Evolutionary conservation across 2,329 filamentous ascomycete species (phyloP), one percentile per base, ranked within the genome.

Genomic region (Nigrospora sphaerica): DNA sequence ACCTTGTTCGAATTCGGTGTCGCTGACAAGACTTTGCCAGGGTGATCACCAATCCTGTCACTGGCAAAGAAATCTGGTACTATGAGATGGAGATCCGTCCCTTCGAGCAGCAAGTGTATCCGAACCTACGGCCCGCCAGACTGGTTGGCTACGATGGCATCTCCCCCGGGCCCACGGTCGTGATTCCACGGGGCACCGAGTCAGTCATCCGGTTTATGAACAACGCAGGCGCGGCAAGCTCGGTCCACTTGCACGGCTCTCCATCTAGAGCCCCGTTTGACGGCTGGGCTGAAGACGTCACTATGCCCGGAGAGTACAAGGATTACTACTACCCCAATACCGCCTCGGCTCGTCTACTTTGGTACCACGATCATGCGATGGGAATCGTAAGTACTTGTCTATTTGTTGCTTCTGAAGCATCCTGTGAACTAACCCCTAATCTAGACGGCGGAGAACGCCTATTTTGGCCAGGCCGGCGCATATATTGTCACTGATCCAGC

Each of bases 301-400:
- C 73, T 1, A 41, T 60, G 1, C 68, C 71, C 0, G 74, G 75
- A 1, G 62, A 81, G 53, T 79, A 73, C 61, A 80, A 82, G 57
- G 78, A 56, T 36, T 57, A 82, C 57, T 82, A 80, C 57, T 83
- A 79, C 52, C 77, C 78, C 11, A 82, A 81, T 56, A 62, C 58
- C 13, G 72, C 80, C 55, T 67, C 65, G 35, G 74, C 69, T 2
- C 68, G 78, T 34, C 68, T 74, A 0, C 64, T 80, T 31, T 82
- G 78, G 78, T 81, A 81, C 52, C 77, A 81, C 52, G 74, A 73
- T 49, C 65, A 68, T 46, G 64, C 67, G 13, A 57, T 69, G 44
- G 57, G 62, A 28, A 57, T 61, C 18, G 63, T 62, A 40, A 51
- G 61, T 17, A 1, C 12, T 5, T 32, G 28, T 34, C 3, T 17